phyloP scores from a whole-genome alignment of 805 yeast species.

The Myxozyma vanderwaltii region DNA sequence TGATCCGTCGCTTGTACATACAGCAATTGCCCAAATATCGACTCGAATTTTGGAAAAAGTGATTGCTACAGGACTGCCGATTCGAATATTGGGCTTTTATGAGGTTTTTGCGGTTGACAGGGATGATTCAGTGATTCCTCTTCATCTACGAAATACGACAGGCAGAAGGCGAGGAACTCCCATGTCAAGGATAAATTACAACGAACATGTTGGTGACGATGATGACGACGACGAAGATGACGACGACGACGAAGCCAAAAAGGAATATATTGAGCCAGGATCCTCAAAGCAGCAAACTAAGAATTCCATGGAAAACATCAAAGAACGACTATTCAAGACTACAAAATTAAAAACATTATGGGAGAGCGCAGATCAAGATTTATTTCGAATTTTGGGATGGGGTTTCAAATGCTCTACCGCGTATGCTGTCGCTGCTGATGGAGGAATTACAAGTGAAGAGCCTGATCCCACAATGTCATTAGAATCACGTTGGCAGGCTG shows the following conservation, averaged over 20 bases:
- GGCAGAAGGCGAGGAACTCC: background rate
- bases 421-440: background rate
- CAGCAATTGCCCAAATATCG: constrained; percentile 12
- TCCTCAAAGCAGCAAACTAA: background rate
- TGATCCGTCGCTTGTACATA: constrained; percentile 1
- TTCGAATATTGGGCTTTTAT: constrained; percentile 21
- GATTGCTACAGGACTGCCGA: constrained; percentile 14
- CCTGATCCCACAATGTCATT: background rate
- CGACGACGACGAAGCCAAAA: background rate
- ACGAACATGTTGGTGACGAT: too few species aligned
- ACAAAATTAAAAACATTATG: constrained; percentile 15
- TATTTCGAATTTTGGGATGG: constrained; percentile 29
- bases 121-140: background rate
- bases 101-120: constrained; percentile 9
- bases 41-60: constrained; percentile 8
- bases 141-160: background rate
- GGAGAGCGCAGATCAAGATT: constrained; percentile 17
- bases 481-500: constrained; percentile 22
- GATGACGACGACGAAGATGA: background rate
- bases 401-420: constrained; percentile 26
- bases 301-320: background rate
- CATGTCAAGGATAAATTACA: too few species aligned
- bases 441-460: background rate
- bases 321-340: background rate
- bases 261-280: background rate